Conservation (phyloP, 768 basidiomycete species). For the Omphalotus guepiniiformis region DNA sequence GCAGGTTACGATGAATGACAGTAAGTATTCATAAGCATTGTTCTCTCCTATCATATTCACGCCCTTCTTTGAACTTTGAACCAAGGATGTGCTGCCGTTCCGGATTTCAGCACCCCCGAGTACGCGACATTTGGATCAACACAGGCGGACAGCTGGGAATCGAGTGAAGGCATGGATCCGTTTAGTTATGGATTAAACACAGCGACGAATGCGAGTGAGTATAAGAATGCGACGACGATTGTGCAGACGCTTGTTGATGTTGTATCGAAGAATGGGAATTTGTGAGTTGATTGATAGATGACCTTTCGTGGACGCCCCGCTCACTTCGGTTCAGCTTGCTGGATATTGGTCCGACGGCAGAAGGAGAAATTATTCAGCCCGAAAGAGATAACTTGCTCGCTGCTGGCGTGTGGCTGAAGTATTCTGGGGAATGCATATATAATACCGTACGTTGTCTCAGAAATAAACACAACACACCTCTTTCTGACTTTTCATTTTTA, state of each 20-base stretch:
- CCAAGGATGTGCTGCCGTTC: conserved; percentile 43
- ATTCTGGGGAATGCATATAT: conserved; percentile 49
- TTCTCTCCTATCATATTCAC: not conserved
- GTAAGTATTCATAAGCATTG: conserved; percentile 17
- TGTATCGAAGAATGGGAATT: conserved; percentile 62
- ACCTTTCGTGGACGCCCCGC: not conserved
- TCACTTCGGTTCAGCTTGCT: conserved; percentile 31
- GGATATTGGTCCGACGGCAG: conserved; percentile 51
- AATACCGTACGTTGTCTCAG: conserved; percentile 32
- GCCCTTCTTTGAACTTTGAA: not conserved
- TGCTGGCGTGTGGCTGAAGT: conserved; percentile 49
- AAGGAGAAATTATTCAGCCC: conserved; percentile 47
- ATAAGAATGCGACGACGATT: conserved; percentile 46
- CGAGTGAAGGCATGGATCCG: conserved; percentile 55
- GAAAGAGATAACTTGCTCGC: conserved; percentile 44
- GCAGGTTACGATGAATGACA: conserved; percentile 41
- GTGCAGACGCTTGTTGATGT: conserved; percentile 52
- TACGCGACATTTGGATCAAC: conserved; percentile 44
- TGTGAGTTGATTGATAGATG: conserved; percentile 27
- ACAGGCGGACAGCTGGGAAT: conserved; percentile 51
- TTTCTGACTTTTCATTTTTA: not conserved
- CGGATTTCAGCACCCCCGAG: conserved; percentile 56
- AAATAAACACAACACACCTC: not conserved
- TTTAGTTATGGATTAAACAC: conserved; percentile 45
- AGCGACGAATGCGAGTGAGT: conserved; percentile 36